Evolutionary conservation across 2,329 filamentous ascomycete genomes (phyloP), one percentile per base, ranked within the genome.

Genomic region (Neoascochyta sp.): DNA sequence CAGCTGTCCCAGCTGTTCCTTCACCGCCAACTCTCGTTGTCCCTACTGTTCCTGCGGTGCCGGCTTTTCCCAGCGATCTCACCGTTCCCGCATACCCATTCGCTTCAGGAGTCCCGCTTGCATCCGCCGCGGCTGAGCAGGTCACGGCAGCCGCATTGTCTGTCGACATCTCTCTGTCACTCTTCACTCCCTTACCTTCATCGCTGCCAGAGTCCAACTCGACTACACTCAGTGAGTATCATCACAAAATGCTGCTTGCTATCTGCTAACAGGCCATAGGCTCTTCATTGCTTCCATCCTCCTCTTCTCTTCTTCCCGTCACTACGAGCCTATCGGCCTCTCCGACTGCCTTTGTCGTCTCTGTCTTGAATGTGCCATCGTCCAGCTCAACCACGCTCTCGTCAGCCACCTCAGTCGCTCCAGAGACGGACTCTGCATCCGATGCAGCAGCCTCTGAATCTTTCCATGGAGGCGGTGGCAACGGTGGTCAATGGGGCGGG

Each of bases 61-160:
- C 58, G 18, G 38, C 54, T 9, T 64, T 63, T 29, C 61, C 62
- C 2, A 57, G 42, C 35, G 46, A 59, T 18, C 39, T 63, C 18
- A 43, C 51, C 3, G 60, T 63, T 3, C 57, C 57, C 9, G 43
- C 54, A 5, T 62, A 57, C 32, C 60, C 60, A 16, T 62, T 39
- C 23, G 44, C 55, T 13, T 50, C 57, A n/a, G 43, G 43, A 18
- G 38, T 41, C 7, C n/a, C n/a, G n/a, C n/a, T n/a, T n/a, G n/a
- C 45, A 15, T 25, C 32, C 14, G 29, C 34, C 10, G 38, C 41
- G 9, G 39, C 27, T 17, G 14, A 12, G 13, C 20, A 29, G 4
- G 16, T 21, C 15, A 47, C 29, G 26, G 41, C 27, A 17, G 39
- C 24, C 14, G 32, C 27, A n/a, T 26, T 21, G 20, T 16, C 29